A percentile compares a stretch with the other conserved stretches of the same genome.
Conservation (phyloP, 495 filamentous ascomycete genomes). For the Tetracladium marchalianum region DNA sequence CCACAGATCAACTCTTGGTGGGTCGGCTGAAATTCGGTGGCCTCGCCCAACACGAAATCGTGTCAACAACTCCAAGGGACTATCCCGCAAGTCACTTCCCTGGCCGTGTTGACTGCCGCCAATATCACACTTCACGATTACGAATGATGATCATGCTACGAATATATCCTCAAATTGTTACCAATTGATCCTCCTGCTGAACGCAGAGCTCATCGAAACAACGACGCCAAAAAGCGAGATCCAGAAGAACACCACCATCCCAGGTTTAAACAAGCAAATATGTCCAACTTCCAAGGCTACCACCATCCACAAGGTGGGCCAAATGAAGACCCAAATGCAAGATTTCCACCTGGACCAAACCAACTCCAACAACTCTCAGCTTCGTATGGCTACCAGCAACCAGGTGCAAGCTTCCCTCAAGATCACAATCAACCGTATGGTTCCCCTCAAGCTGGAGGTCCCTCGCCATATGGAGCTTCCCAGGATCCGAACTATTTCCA, state of each 20-base stretch:
- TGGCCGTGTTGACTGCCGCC: not conserved
- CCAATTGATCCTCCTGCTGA: too few relatives aligned
- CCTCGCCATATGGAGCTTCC: conserved; percentile 22
- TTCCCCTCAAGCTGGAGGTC: conserved; percentile 9
- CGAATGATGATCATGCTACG: too few relatives aligned
- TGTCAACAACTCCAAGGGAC: not conserved
- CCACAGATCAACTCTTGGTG: too few relatives aligned
- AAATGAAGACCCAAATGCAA: conserved; percentile 51
- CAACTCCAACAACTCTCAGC: conserved; percentile 36
- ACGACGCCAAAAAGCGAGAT: not conserved
- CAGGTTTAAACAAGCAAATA: conserved; percentile 18
- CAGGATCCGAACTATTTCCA: conserved; percentile 21
- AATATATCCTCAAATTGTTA: too few relatives aligned
- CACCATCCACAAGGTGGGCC: conserved; percentile 50
- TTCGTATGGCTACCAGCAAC: conserved; percentile 52
- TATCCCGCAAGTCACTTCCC: not conserved
- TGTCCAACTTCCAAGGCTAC: conserved; percentile 74
- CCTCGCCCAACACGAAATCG: not conserved
- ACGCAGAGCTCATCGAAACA: not conserved
- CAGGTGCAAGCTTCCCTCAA: conserved; percentile 33
- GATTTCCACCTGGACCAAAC: conserved; percentile 41
- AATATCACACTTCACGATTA: not conserved
- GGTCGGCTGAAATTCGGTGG: too few relatives aligned
- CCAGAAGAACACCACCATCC: not conserved
- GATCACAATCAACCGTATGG: conserved; percentile 28